Evolutionary conservation across 768 basidiomycete genomes (phyloP).

Genomic region (Mycena leptocephala): DNA sequence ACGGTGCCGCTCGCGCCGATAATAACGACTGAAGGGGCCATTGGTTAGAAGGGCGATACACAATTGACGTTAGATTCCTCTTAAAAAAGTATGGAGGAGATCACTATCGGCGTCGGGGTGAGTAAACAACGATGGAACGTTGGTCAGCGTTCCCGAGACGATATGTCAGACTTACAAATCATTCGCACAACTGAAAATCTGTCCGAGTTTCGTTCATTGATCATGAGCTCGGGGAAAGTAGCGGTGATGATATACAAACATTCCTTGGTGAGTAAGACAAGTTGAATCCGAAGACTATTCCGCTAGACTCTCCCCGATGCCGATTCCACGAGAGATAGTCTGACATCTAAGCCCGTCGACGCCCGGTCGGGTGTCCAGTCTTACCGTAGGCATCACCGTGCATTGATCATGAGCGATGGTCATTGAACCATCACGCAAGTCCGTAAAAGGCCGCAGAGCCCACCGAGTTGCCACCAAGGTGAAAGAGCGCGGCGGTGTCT

Average conservation of each 20-base stretch:
- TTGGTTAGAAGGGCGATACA: no score
- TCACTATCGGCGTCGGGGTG: constrained; percentile 10
- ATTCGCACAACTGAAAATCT: constrained; percentile 9
- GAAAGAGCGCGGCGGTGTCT: background rate
- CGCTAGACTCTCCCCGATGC: constrained; percentile 8
- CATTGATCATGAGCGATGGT: background rate
- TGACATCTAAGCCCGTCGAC: constrained; percentile 8
- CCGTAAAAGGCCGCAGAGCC: background rate
- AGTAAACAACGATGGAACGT: background rate
- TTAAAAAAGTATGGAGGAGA: constrained; percentile 11
- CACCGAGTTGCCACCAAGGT: background rate
- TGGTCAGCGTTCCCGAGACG: constrained; percentile 9
- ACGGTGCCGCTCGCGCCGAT: no score
- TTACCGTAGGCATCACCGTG: background rate
- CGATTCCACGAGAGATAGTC: constrained; percentile 5
- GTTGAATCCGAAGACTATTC: constrained; percentile 3
- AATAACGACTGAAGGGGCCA: no score
- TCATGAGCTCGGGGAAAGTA: constrained; percentile 13
- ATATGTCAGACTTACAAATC: constrained; percentile 6
- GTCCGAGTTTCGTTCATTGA: constrained; percentile 4
- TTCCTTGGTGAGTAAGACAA: background rate
- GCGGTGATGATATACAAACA: constrained; percentile 6
- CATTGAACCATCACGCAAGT: background rate
- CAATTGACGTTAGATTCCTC: no score
- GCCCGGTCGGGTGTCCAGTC: constrained; percentile 1